Conservation (phyloP, 1,284 basidiomycete genomes). For the Naganishia sp. region DNA sequence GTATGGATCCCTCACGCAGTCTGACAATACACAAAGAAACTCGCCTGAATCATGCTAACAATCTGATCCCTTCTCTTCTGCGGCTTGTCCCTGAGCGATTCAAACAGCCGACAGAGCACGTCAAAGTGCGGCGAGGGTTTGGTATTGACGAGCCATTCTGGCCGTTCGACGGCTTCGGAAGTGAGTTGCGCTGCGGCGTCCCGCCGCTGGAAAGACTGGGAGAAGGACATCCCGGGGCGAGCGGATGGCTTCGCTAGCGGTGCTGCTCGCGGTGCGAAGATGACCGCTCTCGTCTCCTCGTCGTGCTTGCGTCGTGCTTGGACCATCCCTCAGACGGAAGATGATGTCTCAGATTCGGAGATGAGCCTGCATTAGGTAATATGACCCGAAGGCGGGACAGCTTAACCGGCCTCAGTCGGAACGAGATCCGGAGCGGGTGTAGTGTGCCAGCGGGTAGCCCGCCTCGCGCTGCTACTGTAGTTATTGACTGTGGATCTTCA, state of each 20-base stretch:
- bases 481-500: no score
- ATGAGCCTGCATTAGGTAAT: no score
- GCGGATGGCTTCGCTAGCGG: no score
- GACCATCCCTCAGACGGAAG: neutral
- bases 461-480: no score
- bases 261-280: neutral
- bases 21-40: neutral
- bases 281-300: neutral
- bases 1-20: neutral
- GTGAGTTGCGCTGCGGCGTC: slow-evolving; percentile 21
- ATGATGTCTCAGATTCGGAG: neutral
- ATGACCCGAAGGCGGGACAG: no score
- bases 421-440: no score
- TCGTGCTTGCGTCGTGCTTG: neutral
- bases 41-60: slow-evolving; percentile 42
- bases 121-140: slow-evolving; percentile 51
- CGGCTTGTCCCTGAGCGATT: slow-evolving; percentile 48
- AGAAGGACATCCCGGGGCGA: slow-evolving; percentile 14
- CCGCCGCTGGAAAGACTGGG: slow-evolving; percentile 12
- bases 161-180: slow-evolving; percentile 46
- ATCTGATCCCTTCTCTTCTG: slow-evolving; percentile 47
- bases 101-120: slow-evolving; percentile 50
- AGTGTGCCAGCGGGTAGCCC: no score
- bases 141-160: slow-evolving; percentile 50
- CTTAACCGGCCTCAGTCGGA: no score